phyloP scores from a whole-genome alignment of 1,284 basidiomycete genomes.

The Stereum hirsutum region DNA sequence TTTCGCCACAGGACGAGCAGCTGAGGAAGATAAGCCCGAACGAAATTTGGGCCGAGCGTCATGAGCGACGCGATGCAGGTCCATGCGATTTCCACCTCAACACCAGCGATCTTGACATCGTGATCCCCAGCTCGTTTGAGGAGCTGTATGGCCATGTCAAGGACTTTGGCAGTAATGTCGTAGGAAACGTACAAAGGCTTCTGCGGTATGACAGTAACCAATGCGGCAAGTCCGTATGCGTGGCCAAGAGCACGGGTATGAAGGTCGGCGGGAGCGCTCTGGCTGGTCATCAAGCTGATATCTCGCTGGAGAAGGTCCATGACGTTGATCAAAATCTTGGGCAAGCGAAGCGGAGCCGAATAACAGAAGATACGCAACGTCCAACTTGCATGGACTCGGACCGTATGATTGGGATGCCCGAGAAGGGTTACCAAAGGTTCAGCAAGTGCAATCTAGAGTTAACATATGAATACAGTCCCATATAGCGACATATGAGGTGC shows the following conservation, averaged over 20 bases:
- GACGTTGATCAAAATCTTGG: constrained; percentile 67
- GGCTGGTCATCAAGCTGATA: constrained; percentile 56
- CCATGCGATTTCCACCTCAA: constrained; percentile 95
- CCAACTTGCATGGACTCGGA: constrained; percentile 83
- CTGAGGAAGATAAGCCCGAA: constrained; percentile 86
- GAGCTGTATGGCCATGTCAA: constrained; percentile 86
- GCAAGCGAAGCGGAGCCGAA: constrained; percentile 79
- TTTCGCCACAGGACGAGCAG: constrained; percentile 95
- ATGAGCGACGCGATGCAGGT: constrained; percentile 85
- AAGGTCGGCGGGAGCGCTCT: constrained; percentile 68
- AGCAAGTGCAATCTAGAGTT: constrained; percentile 64
- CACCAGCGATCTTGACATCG: constrained; percentile 71
- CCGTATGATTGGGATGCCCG: constrained; percentile 80
- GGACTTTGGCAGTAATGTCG: constrained; percentile 84
- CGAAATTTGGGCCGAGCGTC: constrained; percentile 90
- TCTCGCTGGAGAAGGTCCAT: constrained; percentile 82
- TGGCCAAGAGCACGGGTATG: constrained; percentile 74
- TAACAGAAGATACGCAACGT: constrained; percentile 86
- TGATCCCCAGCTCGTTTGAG: constrained; percentile 90
- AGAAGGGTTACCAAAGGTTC: constrained; percentile 84
- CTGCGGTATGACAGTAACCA: constrained; percentile 80
- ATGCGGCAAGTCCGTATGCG: constrained; percentile 80
- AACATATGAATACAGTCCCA: background rate
- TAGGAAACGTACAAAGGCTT: constrained; percentile 93
- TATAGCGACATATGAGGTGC: background rate